Percentiles rank a stretch among this genome's conserved stretches.
Evolutionary conservation across 2,329 filamentous ascomycete genomes (phyloP).

Genomic region (Arthrobotrys sphaeroides): DNA sequence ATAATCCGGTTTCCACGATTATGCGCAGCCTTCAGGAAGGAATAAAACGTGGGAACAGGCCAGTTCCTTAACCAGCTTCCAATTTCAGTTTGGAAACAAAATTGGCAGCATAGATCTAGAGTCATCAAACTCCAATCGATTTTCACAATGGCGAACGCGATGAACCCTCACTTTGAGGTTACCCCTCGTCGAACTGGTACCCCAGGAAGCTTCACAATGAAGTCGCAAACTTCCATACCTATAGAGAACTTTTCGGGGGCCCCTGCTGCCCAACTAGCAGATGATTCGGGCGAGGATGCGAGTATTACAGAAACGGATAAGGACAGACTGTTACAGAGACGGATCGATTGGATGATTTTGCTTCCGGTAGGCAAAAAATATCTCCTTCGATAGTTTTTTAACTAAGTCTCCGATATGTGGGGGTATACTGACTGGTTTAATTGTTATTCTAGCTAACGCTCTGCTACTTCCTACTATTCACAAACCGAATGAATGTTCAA

Average conservation of each 20-base stretch:
- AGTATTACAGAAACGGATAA: conserved; percentile 18
- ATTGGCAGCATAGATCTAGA: neutral
- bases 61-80: conserved; percentile 1
- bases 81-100: neutral
- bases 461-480: conserved; percentile 30
- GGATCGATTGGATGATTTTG: conserved; percentile 24
- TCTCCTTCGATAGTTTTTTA: no score
- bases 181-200: neutral
- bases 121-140: neutral
- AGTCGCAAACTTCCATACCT: neutral
- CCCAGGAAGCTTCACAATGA: neutral
- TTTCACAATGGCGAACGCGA: neutral
- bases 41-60: conserved; percentile 9
- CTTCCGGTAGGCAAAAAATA: conserved; percentile 11
- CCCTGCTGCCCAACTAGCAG: neutral
- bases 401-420: no score
- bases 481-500: conserved; percentile 24
- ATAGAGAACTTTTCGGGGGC: neutral
- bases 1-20: no score
- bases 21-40: neutral
- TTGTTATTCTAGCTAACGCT: neutral
- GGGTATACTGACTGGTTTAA: neutral
- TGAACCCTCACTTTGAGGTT: conserved; percentile 6
- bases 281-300: neutral
- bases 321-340: neutral